Percentiles rank a stretch among this genome's conserved stretches.
Evolutionary conservation across 768 basidiomycete species (phyloP).

Genomic region (Hortiboletus campestris): DNA sequence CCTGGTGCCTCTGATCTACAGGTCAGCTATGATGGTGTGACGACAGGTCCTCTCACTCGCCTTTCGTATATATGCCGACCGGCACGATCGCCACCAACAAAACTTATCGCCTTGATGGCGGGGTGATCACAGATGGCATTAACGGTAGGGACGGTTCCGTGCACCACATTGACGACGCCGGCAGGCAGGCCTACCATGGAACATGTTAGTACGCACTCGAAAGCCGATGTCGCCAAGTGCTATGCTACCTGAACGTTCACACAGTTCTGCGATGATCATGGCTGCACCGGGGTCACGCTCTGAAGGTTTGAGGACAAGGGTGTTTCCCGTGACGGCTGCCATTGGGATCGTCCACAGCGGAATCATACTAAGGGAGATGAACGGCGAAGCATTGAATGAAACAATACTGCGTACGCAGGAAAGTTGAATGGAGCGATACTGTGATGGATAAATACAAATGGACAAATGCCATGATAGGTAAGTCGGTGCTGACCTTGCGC

Average conservation of each 20-base stretch:
- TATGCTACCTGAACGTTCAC: constrained; percentile 68
- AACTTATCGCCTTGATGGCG: constrained; percentile 89
- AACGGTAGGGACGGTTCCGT: constrained; percentile 87
- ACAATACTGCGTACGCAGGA: constrained; percentile 59
- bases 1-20: constrained; percentile 59
- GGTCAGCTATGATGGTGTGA: constrained; percentile 1
- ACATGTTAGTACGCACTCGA: not conserved
- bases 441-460: constrained; percentile 1
- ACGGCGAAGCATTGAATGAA: not conserved
- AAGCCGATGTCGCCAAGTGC: not conserved
- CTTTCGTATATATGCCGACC: constrained; percentile 93
- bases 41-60: constrained; percentile 32
- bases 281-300: constrained; percentile 97
- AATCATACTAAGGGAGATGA: constrained; percentile 67
- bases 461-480: not conserved
- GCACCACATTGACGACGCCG: constrained; percentile 90
- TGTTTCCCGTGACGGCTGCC: constrained; percentile 88
- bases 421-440: constrained; percentile 89
- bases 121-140: constrained; percentile 94
- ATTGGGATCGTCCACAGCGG: constrained; percentile 95
- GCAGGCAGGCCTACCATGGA: constrained; percentile 59
- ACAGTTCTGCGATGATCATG: constrained; percentile 96
- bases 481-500: constrained; percentile 48
- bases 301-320: constrained; percentile 91
- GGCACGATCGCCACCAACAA: constrained; percentile 92